Conservation (phyloP, 164 flowering plant species). For the Stephania cephalantha region DNA sequence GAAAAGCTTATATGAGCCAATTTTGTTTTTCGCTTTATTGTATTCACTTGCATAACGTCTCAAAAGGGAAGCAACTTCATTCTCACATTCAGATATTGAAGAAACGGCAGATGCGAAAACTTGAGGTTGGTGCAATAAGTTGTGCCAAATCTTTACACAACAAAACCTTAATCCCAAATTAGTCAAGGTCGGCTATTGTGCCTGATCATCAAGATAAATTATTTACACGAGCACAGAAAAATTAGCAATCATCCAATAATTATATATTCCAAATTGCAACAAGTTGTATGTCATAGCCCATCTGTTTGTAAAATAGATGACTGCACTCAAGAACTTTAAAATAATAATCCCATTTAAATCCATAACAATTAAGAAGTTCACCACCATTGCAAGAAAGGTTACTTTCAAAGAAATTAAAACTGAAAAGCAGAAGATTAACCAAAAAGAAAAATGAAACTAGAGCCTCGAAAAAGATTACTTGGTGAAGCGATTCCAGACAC, state of each 20-base stretch:
- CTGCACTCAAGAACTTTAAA: not conserved
- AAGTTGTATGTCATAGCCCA: not conserved
- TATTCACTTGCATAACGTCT: too few relatives aligned
- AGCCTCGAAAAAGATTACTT: constrained; percentile 18
- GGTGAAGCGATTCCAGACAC: constrained; percentile 28
- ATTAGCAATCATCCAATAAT: not conserved
- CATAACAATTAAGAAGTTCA: not conserved
- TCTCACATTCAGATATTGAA: not conserved
- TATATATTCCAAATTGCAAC: not conserved
- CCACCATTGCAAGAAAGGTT: not conserved
- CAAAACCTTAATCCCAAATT: too few relatives aligned
- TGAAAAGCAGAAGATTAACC: not conserved
- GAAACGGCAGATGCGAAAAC: not conserved
- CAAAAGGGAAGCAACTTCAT: too few relatives aligned
- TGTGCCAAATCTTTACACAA: not conserved
- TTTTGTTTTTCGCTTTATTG: too few relatives aligned
- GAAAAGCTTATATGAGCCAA: too few relatives aligned
- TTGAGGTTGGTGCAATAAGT: not conserved
- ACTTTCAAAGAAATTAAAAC: not conserved
- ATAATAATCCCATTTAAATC: not conserved
- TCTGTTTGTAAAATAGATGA: not conserved
- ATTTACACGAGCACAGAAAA: not conserved
- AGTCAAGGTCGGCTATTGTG: too few relatives aligned
- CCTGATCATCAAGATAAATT: not conserved
- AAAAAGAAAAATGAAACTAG: not conserved